Base-by-base conservation (phyloP, 495 filamentous ascomycete genomes). In the Podospora didyma region DNA sequence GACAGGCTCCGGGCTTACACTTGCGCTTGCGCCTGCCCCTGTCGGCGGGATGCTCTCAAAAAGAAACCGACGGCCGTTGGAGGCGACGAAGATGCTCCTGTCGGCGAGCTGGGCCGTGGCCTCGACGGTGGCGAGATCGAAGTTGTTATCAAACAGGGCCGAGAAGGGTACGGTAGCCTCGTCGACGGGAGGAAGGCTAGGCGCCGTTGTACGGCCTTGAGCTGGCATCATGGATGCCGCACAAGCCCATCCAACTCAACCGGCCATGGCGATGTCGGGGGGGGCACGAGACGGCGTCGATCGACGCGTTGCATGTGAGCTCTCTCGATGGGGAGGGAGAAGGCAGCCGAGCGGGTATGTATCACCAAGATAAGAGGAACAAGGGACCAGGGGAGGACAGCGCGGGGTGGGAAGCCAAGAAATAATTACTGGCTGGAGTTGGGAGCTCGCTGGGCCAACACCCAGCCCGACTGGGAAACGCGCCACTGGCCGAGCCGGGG, bases 221-320 rank as follows among this genome's bases (percentile, higher is more conserved):
- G 64, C 62, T 59, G 66, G 61, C 66, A 71, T 69, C 51, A 59
- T 63, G 55, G 59, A 62, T 59, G 62, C 64, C 64, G 62, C 58
- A 58, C 64, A 63, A 60, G 58, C 60, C 64, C 54, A 55, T 63
- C 60, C 52, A 56, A 17, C 51, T 65, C 60, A 64, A 55, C 61
- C 65, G 51, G 63, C 61, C 67, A 68, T 70, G 59, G 52, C 55
- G 48, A 53, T 57, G 34, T 61, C 24, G 51, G 46, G 35, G 24
- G 35, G 46, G 53, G 45, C 41, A 42, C 20, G 20, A 56, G 53
- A 57, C 46, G 58, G 61, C 24, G 37, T 53, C 47, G 61, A 63
- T 62, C 58, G 63, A 48, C 60, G 58, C 22, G 48, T 46, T 53
- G 64, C 53, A 61, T 61, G 58, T 49, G 61, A 22, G 46, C 46